phyloP scores from a whole-genome alignment of 2,329 filamentous ascomycete species.

The Xylariales sp. region DNA sequence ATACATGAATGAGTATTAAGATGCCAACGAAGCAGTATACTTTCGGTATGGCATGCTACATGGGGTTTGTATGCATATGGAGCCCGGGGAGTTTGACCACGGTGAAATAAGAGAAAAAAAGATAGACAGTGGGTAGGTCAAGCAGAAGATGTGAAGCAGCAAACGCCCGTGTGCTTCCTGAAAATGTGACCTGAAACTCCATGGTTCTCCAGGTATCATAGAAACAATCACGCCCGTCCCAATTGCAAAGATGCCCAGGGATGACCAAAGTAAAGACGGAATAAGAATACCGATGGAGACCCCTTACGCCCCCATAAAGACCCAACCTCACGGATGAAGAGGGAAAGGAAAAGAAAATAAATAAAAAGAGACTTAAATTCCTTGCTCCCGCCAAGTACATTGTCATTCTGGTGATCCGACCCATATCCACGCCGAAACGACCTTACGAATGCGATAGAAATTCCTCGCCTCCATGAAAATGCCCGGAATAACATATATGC shows the following conservation, averaged over 20 bases:
- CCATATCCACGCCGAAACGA: constrained; percentile 37
- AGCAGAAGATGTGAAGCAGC: constrained; percentile 24
- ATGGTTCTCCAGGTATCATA: constrained; percentile 46
- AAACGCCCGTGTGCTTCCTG: constrained; percentile 29
- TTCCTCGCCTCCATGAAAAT: constrained; percentile 37
- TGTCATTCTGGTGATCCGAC: constrained; percentile 35
- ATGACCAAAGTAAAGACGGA: constrained; percentile 28
- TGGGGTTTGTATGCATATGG: constrained; percentile 41
- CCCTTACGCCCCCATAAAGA: constrained; percentile 24
- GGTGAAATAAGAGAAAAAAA: neutral
- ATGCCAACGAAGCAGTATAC: constrained; percentile 40
- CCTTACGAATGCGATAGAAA: constrained; percentile 40
- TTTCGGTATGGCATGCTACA: constrained; percentile 47
- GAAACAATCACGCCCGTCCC: constrained; percentile 40
- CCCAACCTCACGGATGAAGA: neutral
- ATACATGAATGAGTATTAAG: constrained; percentile 43
- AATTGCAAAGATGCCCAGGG: constrained; percentile 33
- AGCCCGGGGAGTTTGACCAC: neutral
- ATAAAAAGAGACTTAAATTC: neutral
- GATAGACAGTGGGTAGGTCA: constrained; percentile 1
- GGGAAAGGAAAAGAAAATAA: constrained; percentile 10
- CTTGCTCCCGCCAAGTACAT: constrained; percentile 19
- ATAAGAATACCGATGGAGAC: constrained; percentile 20
- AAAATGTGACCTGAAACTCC: constrained; percentile 41
- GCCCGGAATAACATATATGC: constrained; percentile 32